These are phyloP conservation scores for Chionographis japonica DNA, from an alignment of 106 monocot species.

Conservation along the genomic window DNA sequence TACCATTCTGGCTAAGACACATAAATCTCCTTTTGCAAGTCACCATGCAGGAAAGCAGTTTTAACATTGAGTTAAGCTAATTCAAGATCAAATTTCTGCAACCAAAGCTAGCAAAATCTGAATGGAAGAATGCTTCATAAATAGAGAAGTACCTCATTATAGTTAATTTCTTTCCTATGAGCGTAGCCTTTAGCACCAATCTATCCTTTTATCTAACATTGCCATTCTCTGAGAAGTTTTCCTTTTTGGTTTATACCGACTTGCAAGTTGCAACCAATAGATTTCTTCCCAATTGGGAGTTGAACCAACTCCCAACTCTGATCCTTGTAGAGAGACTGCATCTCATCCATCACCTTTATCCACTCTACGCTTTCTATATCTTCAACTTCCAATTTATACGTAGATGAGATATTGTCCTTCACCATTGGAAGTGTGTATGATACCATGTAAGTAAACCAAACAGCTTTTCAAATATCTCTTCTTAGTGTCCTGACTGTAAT, in stretches of 20 bases:
- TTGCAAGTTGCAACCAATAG: slow-evolving; percentile 2
- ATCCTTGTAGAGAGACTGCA: background rate
- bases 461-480: too few relatives aligned
- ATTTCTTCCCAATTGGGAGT: background rate
- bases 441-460: too few relatives aligned
- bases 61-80: background rate
- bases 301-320: background rate
- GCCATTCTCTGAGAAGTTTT: background rate
- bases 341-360: background rate
- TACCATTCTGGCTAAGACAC: background rate
- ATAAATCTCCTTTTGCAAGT: background rate
- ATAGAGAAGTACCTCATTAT: background rate
- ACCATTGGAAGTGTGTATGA: too few relatives aligned
- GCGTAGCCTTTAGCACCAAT: background rate
- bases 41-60: background rate
- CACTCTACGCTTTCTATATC: background rate
- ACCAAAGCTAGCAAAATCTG: too few relatives aligned
- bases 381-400: background rate
- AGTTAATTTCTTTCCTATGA: background rate
- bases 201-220: background rate
- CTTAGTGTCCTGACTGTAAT: too few relatives aligned
- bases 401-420: background rate
- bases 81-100: too few relatives aligned
- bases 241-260: background rate
- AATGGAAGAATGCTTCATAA: background rate